phyloP scores from a whole-genome alignment of 2,329 filamentous ascomycete genomes.

The Colletotrichum sp. region DNA sequence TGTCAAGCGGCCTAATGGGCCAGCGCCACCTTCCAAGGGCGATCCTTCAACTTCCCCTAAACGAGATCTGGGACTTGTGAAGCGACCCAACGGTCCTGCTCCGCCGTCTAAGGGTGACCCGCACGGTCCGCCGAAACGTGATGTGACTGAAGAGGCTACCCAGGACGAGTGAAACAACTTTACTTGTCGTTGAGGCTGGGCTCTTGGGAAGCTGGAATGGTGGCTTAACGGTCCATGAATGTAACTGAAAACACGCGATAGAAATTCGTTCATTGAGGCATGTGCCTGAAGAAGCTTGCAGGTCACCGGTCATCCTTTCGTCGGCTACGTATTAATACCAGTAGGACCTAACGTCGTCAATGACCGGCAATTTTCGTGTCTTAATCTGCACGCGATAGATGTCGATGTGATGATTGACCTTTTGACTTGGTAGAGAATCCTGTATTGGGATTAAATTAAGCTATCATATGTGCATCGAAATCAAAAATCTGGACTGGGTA shows the following conservation, averaged over 20 bases:
- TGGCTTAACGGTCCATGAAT: fast-evolving
- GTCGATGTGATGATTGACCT: fast-evolving
- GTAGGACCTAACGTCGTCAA: background rate
- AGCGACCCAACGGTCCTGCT: background rate
- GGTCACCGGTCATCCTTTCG: fast-evolving
- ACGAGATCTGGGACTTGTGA: background rate
- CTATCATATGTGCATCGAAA: background rate
- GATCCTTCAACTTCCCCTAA: background rate
- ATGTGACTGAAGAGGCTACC: background rate
- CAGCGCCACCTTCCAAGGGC: background rate
- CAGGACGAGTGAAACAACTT: background rate
- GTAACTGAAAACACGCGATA: background rate
- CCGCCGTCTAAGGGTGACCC: background rate
- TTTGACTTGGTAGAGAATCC: background rate
- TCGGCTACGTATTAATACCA: background rate
- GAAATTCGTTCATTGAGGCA: background rate
- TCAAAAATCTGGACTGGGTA: background rate
- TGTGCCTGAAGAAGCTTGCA: background rate
- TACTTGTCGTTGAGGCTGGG: background rate
- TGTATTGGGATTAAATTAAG: background rate
- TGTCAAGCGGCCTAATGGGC: background rate
- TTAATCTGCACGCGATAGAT: background rate
- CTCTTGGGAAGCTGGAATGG: fast-evolving
- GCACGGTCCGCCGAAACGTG: background rate
- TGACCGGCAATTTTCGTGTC: background rate